Base-by-base conservation (phyloP, 805 yeast species). In the Wickerhamiella musiphila region DNA sequence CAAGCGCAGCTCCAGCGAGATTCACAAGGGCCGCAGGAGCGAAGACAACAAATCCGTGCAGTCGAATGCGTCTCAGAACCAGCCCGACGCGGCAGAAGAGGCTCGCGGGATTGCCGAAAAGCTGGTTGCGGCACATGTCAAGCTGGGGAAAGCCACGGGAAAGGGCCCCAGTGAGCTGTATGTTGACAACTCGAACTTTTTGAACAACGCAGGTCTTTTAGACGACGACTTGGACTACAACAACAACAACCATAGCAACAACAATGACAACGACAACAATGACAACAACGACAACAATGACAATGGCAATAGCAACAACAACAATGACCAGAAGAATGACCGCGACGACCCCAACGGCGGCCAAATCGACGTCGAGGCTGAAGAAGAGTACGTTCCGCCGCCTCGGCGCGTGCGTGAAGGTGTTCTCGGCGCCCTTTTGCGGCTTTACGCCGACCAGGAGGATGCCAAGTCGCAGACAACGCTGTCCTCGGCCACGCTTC, bases 361-460 rank as follows among this genome's bases (percentile, higher is more conserved):
- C 8, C n/a, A n/a, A n/a, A n/a, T n/a, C n/a, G n/a, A n/a, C n/a
- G 30, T 34, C 6, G 40, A 36, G 12, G 36, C 31, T 15, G 65
- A 54, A 12, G 49, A 46, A 26, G 56, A 53, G 19, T 60, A 66
- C 33, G 65, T 71, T 2, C 66, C 74, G 0, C 70, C 76, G 5
- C 78, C 77, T 0, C 59, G 63, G 26, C 66, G 66, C 33, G 84
- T 81, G 9, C 76, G 76, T 43, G 83, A 83, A 17, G 94, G 95
- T 52, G 86, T 83, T 12, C 61, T 83, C 18, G 78, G 93, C 0
- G 70, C 86, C 1, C 61, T 83, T 39, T 60, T 83, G 40, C 66
- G 72, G 38, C 58, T 83, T 29, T 82, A 83, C 47, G 58, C 53
- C 14, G 54, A 47, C 18, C 45, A 40, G 15, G 46, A 49, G 10